Base-by-base conservation (phyloP, 139 green algal species). In the Chlamydomonas schloesseri region DNA sequence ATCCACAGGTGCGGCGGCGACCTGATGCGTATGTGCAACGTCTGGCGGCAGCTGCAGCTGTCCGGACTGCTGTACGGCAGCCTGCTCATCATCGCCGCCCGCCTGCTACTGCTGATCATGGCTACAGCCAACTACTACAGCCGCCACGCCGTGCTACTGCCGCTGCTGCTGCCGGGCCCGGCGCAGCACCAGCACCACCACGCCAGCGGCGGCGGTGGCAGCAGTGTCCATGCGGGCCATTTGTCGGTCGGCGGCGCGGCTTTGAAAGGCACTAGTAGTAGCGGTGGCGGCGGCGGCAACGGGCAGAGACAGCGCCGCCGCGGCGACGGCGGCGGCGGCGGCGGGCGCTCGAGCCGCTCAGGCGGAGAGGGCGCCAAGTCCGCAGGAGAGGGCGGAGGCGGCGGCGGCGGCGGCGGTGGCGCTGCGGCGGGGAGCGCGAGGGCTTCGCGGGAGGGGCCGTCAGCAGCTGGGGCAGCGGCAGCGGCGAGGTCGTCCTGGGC, bases 41-140 rank as follows among this genome's bases (percentile, higher is more conserved):
- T 85, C 67, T 85, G 79, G 79, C 79, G 79, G n/a, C 79, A 85
- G 79, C 67, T 85, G 79, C 79, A 37, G 0, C 67, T 85, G 23
- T 77, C 67, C 15, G 79, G 79, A 8, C 79, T 85, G 31, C 46
- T 85, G 79, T 85, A 85, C 64, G 79, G 79, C 79, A 69, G 46
- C 47, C 20, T 76, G 9, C 79, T 85, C 46, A 85, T 85, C 79
- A 76, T 85, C 67, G 79, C 79, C 65, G 79, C 79, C 21, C 65
- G 79, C 29, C 79, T 85, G 68, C 79, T 85, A 50, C 79, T 85
- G 79, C 79, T 85, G 21, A 26, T 85, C 31, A 85, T 85, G 79
- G 79, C 79, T 2, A 70, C 67, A 23, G 79, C 79, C 33, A 85
- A 85, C 79, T 85, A 85, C 79, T 67, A 85, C 67, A 69, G 65